phyloP scores from a whole-genome alignment of 1,284 basidiomycete species.

The Amylostereum areolatum region DNA sequence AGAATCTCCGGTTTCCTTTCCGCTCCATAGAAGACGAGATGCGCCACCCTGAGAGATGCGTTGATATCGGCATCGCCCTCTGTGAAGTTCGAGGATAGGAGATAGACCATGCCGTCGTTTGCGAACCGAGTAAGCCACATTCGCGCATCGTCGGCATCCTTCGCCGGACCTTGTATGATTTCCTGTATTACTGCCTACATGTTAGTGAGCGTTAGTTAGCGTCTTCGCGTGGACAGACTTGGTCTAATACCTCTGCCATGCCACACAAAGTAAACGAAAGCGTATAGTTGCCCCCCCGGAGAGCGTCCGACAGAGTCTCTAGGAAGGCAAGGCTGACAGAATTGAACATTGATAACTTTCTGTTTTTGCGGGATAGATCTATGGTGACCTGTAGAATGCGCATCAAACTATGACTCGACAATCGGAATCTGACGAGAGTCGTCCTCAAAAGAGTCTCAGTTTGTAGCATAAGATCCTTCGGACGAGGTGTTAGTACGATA shows the following conservation, averaged over 20 bases:
- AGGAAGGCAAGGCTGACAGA: constrained; percentile 42
- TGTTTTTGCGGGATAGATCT: constrained; percentile 28
- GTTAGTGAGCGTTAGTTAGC: constrained; percentile 3
- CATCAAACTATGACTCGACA: constrained; percentile 39
- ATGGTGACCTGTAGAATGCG: constrained; percentile 46
- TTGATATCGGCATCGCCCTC: constrained; percentile 47
- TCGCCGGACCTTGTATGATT: constrained; percentile 32
- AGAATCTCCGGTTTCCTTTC: constrained; percentile 30
- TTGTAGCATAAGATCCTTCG: constrained; percentile 52
- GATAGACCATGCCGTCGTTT: constrained; percentile 44
- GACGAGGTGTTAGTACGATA: background rate
- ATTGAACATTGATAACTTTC: constrained; percentile 22
- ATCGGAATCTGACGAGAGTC: constrained; percentile 42
- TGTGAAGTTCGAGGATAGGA: constrained; percentile 41
- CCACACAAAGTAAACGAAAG: constrained; percentile 42
- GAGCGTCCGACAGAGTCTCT: constrained; percentile 49
- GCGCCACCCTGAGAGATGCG: constrained; percentile 45
- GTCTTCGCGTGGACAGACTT: too few relatives aligned
- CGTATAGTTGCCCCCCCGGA: constrained; percentile 47
- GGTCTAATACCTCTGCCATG: constrained; percentile 39
- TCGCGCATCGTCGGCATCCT: constrained; percentile 30
- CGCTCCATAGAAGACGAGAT: constrained; percentile 43
- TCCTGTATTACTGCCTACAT: constrained; percentile 14
- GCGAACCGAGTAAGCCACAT: constrained; percentile 30
- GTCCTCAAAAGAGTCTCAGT: constrained; percentile 54